Base-by-base conservation (phyloP, 257 asterid species). In the Craterostigma plantagineum region DNA sequence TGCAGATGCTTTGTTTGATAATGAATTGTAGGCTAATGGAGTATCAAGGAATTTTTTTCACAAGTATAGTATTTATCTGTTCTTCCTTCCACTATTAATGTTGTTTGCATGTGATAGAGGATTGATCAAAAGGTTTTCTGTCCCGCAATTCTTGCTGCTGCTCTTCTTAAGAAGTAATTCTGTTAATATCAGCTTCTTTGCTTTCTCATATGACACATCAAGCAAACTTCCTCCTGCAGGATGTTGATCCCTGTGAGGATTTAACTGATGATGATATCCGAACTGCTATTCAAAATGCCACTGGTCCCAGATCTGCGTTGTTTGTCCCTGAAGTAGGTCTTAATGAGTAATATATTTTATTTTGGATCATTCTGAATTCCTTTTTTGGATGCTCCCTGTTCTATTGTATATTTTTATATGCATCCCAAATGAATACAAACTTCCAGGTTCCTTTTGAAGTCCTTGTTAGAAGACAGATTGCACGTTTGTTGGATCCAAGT, bases 251-350 rank as follows among this genome's bases (percentile, higher is more conserved):
- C 40, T 90, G 99, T 58, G 94, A 84, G 60, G 78, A 65, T 63
- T 75, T 90, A 67, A 83, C 94, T 43, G 91, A 83, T 63, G 91
- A 75, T 49, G 96, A 90, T 63, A 90, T 90, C 65, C 84, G 77
- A 17, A 84, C 84, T 58, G 81, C 96, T 61, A 67, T 90, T 57
- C 96, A 79, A 63, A 90, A 90, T 65, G 92, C 96, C 40, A 79
- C 87, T 8, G 99, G 96, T 42, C 62, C 94, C 52, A 79, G 56
- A 55, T 79, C 94, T 57, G 96, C 87, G 45, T 43, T 90, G 11
- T 90, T 80, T 66, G 84, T 84, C 30, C 96, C 96, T 33, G 92
- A 79, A 58, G 99, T 83, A 66, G 61, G 80, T 70, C 54, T 48
- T 51, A 15, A 45, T 34, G 17, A 48, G 57, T 15, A 9, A 49